Conservation (phyloP, 495 filamentous ascomycete genomes). For the Penicillium paradoxum region DNA sequence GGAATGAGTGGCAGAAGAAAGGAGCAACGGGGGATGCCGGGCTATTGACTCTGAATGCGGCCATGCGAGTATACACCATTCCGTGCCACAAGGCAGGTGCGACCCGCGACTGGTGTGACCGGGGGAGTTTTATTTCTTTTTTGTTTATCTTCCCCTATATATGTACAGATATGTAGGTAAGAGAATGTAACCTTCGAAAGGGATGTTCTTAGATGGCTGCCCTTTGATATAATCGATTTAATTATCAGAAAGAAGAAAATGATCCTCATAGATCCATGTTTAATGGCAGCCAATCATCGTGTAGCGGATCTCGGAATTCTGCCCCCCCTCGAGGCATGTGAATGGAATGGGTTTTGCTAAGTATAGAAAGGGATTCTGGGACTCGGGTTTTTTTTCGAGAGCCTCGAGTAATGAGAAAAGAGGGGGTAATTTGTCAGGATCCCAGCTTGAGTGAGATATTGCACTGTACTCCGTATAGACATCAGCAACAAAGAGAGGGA, state of each 20-base stretch:
- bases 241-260: background rate
- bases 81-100: conserved; percentile 3
- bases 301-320: background rate
- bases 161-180: background rate
- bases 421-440: background rate
- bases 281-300: background rate
- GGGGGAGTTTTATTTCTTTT: background rate
- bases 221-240: too few relatives aligned
- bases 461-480: too few relatives aligned
- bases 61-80: background rate
- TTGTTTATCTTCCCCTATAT: background rate
- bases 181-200: background rate
- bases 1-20: background rate
- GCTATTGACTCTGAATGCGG: background rate
- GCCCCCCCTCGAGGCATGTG: background rate
- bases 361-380: background rate
- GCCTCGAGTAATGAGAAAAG: background rate
- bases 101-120: conserved; percentile 1
- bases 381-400: background rate
- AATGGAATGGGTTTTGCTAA: background rate
- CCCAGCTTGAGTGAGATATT: background rate
- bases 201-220: too few relatives aligned
- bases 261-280: background rate
- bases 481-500: background rate
- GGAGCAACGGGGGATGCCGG: background rate